Conservation (phyloP, 345 rosid genomes). For the Laguncularia racemosa region DNA sequence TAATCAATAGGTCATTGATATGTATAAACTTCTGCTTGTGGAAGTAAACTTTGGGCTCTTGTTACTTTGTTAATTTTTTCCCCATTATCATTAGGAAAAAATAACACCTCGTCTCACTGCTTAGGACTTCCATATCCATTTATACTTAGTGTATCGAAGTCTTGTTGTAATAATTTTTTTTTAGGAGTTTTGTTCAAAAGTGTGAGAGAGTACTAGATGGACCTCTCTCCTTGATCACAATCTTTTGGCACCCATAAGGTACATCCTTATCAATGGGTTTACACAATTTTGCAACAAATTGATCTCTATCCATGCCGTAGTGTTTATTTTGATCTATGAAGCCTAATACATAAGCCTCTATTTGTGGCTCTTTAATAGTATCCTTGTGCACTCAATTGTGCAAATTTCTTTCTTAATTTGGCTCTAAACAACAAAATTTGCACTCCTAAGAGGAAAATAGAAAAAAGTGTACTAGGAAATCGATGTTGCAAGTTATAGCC, state of each 20-base stretch:
- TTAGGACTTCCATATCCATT: too few relatives aligned
- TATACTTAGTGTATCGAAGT: too few relatives aligned
- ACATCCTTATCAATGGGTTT: constrained; percentile 44
- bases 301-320: constrained; percentile 69
- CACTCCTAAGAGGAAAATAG: constrained; percentile 86
- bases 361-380: constrained; percentile 40
- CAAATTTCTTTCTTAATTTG: constrained; percentile 81
- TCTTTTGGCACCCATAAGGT: constrained; percentile 66
- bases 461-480: constrained; percentile 90
- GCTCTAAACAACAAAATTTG: constrained; percentile 63
- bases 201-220: constrained; percentile 50
- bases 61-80: too few relatives aligned
- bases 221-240: constrained; percentile 73
- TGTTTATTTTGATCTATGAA: constrained; percentile 47
- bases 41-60: too few relatives aligned
- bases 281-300: constrained; percentile 59
- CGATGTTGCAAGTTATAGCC: constrained; percentile 81
- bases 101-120: too few relatives aligned
- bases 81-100: too few relatives aligned
- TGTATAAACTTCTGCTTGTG: too few relatives aligned
- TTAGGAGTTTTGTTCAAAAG: constrained; percentile 90
- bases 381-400: constrained; percentile 62
- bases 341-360: constrained; percentile 47
- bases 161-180: too few relatives aligned
- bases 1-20: too few relatives aligned